These are phyloP conservation scores for Dysphania ambrosioides DNA, from an alignment of 148 eudicot species.

Conservation along the genomic window DNA sequence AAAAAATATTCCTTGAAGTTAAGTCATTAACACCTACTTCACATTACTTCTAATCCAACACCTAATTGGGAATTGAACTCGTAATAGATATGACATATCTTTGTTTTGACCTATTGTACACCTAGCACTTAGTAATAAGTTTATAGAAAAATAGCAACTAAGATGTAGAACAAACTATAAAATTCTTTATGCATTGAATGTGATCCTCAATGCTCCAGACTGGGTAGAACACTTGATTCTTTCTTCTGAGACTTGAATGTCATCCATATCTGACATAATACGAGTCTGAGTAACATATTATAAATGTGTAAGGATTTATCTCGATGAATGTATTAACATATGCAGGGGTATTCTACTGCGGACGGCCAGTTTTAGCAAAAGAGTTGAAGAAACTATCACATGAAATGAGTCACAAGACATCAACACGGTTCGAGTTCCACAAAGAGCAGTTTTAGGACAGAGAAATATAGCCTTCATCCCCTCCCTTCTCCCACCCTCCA, in stretches of 20 bases:
- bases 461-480: background rate
- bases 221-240: too few relatives aligned
- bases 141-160: too few relatives aligned
- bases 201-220: too few relatives aligned
- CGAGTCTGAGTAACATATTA: background rate
- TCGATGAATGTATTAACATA: background rate
- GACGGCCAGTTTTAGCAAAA: conserved; percentile 70
- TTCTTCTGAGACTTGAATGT: background rate
- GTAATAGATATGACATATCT: conserved; percentile 3
- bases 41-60: conserved; percentile 3
- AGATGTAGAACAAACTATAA: too few relatives aligned
- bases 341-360: conserved; percentile 96
- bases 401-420: conserved; percentile 62
- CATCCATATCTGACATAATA: background rate
- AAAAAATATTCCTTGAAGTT: background rate
- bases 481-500: background rate
- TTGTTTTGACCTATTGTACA: conserved; percentile 4
- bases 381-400: conserved; percentile 68
- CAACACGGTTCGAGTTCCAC: conserved; percentile 94
- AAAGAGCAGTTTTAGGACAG: conserved; percentile 64
- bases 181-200: too few relatives aligned
- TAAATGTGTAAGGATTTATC: background rate
- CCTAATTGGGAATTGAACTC: conserved; percentile 10
- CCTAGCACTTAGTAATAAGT: too few relatives aligned
- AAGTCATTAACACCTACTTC: conserved; percentile 18